phyloP scores from a whole-genome alignment of 345 rosid genomes.

The Euphorbia pulcherrima region DNA sequence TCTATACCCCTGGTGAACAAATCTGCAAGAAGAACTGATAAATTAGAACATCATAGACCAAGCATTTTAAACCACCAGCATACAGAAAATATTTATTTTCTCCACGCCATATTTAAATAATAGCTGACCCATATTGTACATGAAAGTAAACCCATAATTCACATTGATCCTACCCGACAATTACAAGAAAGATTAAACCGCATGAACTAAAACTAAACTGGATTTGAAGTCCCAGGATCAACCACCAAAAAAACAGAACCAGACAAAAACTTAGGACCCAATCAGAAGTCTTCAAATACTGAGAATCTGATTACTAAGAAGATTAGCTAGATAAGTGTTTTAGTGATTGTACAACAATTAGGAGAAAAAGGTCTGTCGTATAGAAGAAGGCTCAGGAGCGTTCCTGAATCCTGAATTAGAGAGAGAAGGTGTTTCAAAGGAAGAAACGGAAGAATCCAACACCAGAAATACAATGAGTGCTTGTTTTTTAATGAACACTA shows the following conservation, averaged over 20 bases:
- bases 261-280: background rate
- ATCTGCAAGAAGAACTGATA: constrained; percentile 43
- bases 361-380: background rate
- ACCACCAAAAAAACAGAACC: background rate
- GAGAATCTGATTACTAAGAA: background rate
- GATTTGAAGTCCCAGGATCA: background rate
- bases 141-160: background rate
- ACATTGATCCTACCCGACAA: background rate
- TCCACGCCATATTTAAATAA: background rate
- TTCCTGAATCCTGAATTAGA: too few species aligned
- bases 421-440: background rate
- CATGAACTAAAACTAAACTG: background rate
- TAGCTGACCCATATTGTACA: background rate
- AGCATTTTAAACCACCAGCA: background rate
- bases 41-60: constrained; percentile 5
- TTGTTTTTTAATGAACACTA: too few species aligned
- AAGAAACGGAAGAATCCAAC: background rate
- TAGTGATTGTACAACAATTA: too few species aligned
- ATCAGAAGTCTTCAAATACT: background rate
- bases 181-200: background rate
- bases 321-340: too few species aligned
- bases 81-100: background rate
- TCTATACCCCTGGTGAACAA: constrained; percentile 98
- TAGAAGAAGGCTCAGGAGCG: too few species aligned
- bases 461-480: background rate